Conservation (phyloP, 805 yeast species). For the Candida nitratophila region DNA sequence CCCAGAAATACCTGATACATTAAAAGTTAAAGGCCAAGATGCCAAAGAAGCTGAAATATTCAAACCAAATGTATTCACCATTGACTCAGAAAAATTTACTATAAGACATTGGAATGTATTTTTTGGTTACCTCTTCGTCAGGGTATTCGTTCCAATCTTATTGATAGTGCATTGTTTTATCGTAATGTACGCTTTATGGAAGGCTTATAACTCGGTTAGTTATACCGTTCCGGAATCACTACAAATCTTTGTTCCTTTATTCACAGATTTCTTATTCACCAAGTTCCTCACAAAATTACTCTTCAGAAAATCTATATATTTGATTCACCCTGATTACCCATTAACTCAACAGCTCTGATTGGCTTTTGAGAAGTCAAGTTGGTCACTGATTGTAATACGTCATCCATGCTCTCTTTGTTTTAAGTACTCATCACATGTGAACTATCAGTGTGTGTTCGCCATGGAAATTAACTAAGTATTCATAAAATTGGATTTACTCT, state of each 20-base stretch:
- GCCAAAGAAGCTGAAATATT: not conserved
- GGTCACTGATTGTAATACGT: too few species aligned
- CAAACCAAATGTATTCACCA: constrained; percentile 1
- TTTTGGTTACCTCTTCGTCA: constrained; percentile 19
- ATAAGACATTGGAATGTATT: constrained; percentile 15
- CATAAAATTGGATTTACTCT: too few species aligned
- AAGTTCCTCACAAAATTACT: constrained; percentile 19
- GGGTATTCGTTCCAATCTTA: constrained; percentile 20
- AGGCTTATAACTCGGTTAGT: constrained; percentile 9
- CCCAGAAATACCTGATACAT: not conserved
- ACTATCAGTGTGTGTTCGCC: too few species aligned
- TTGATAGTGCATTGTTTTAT: constrained; percentile 17
- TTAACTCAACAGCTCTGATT: not conserved
- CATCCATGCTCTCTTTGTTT: too few species aligned
- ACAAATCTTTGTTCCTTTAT: constrained; percentile 11
- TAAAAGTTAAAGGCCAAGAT: not conserved
- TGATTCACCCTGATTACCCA: not conserved
- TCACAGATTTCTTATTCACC: constrained; percentile 15
- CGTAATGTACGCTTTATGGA: constrained; percentile 9
- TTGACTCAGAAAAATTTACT: constrained; percentile 7
- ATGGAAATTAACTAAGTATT: too few species aligned
- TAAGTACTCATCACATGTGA: too few species aligned
- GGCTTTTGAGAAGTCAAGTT: too few species aligned
- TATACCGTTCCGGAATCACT: constrained; percentile 9
- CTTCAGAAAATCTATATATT: constrained; percentile 8